Conservation (phyloP, 768 basidiomycete species). For the Coprinopsis strossmayeri region DNA sequence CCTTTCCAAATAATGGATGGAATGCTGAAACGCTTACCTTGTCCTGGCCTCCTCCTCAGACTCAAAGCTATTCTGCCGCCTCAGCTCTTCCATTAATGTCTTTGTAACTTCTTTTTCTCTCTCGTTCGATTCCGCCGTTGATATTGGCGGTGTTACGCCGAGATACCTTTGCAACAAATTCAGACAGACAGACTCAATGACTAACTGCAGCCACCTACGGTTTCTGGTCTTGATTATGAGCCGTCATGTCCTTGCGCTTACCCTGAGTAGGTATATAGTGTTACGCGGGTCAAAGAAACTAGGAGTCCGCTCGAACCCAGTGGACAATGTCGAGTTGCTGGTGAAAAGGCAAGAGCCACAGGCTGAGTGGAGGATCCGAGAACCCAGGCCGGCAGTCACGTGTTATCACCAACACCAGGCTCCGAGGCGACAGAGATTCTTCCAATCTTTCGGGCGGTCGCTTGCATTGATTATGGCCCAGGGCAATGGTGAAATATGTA, state of each 20-base stretch:
- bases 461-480: too few relatives aligned
- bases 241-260: conserved; percentile 4
- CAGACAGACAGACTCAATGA: background rate
- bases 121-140: conserved; percentile 63
- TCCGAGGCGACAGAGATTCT: too few relatives aligned
- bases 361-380: background rate
- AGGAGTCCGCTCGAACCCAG: too few relatives aligned
- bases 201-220: background rate
- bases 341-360: background rate
- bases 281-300: too few relatives aligned
- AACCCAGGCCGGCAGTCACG: too few relatives aligned
- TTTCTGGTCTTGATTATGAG: background rate
- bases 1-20: conserved; percentile 2
- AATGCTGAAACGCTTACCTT: conserved; percentile 64
- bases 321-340: background rate
- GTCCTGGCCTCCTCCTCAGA: conserved; percentile 80
- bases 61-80: conserved; percentile 83
- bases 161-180: conserved; percentile 43
- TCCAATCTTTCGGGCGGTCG: too few relatives aligned
- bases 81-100: conserved; percentile 87
- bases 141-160: conserved; percentile 85
- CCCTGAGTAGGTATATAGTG: too few relatives aligned
- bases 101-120: conserved; percentile 78
- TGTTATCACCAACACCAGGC: too few relatives aligned
- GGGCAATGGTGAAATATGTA: too few relatives aligned